Evolutionary conservation across 2,329 filamentous ascomycete species (phyloP), one percentile per base, ranked within the genome.

Genomic region (Aspergillus proliferans): DNA sequence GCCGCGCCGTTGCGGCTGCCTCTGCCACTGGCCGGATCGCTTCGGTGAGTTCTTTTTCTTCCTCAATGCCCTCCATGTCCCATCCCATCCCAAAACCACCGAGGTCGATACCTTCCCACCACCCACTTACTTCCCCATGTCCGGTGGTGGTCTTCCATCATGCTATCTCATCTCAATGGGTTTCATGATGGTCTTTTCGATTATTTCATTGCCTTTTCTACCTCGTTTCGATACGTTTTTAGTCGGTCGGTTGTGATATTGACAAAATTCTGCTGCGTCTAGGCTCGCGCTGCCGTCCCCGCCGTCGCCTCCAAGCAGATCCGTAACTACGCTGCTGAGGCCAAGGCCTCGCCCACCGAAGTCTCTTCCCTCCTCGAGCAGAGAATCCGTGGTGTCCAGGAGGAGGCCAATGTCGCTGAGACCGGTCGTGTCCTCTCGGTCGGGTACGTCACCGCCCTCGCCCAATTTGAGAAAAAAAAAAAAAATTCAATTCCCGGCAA

Each of bases 311-410:
- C 83, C 63, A 79, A 86, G 73, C 84, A 87, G 73, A 76, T 84
- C 74, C 88, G 93, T 78, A 83, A 82, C 76, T 97, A 95, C 79
- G 92, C 89, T 72, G 79, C 85, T 76, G 91, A 95, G 70, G 87
- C 88, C 64, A 97, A 97, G 84, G 90, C 93, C 68, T 77, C 90
- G 54, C 93, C 93, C 66, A 98, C 92, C 69, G 93, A 98, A 82
- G 92, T 97, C 68, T 97, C 93, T 65, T 96, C 92, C 66, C 97
- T 98, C 76, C 88, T 98, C 72, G 93, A 97, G 82, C 92, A 97
- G 84, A 85, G 91, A 78, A 98, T 98, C 71, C 88, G 93, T 73
- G 93, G 93, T 82, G 89, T 97, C 64, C 88, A 95, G 78, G 93
- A 97, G 80, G 93, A 97, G 82, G 82, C 88, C 72, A 84, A 83